Evolutionary conservation across 495 filamentous ascomycete species (phyloP).

Genomic region (Penicillium nucicola): DNA sequence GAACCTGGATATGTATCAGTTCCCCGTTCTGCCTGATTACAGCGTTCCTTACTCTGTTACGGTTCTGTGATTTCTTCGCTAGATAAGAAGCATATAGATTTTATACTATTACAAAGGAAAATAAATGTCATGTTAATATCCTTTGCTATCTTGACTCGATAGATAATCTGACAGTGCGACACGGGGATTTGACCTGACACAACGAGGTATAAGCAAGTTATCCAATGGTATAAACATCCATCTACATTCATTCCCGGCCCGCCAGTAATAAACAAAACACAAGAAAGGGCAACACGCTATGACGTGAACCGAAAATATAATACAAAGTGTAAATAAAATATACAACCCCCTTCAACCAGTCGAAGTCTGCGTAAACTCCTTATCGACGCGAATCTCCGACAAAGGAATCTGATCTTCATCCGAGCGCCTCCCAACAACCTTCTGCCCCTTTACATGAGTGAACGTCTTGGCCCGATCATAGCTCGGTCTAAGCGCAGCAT

Average conservation of each 20-base stretch:
- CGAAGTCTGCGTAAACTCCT: constrained; percentile 17
- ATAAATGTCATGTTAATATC: no score
- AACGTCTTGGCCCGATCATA: constrained; percentile 16
- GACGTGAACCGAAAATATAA: background rate
- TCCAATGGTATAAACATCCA: no score
- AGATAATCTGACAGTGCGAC: no score
- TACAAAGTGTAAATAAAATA: background rate
- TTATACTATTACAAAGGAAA: no score
- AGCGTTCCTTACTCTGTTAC: background rate
- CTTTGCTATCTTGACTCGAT: no score
- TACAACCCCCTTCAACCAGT: background rate
- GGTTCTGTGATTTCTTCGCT: no score
- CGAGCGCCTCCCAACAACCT: background rate
- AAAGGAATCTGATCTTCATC: constrained; percentile 22
- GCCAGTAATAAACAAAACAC: background rate
- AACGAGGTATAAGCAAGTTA: no score
- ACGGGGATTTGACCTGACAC: no score
- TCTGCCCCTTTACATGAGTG: constrained; percentile 10
- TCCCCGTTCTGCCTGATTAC: constrained; percentile 1
- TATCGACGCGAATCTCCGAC: constrained; percentile 22
- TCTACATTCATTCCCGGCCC: background rate
- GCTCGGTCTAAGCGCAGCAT: constrained; percentile 11
- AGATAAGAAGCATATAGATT: no score
- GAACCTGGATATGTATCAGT: background rate
- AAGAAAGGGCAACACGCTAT: background rate